Conservation (phyloP, 2,329 filamentous ascomycete species). For the Achaetomium macrosporum region DNA sequence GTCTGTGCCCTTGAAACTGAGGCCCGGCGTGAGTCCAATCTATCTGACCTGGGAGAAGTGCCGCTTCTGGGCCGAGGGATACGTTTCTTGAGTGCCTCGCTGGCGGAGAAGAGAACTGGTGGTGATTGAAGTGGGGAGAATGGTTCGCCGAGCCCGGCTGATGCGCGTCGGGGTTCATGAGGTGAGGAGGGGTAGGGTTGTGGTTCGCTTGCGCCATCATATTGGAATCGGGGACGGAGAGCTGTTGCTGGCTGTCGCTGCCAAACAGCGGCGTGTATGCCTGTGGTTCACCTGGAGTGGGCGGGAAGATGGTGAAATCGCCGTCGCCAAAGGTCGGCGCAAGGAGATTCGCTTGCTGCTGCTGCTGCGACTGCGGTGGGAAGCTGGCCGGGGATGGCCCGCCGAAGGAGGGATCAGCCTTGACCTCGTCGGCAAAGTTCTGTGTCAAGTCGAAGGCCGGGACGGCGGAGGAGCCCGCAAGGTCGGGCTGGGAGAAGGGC, state of each 20-base stretch:
- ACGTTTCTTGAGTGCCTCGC: slow-evolving; percentile 49
- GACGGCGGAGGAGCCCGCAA: slow-evolving; percentile 35
- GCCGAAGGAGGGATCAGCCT: slow-evolving; percentile 37
- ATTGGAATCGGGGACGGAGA: slow-evolving; percentile 43
- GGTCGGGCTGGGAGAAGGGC: slow-evolving; percentile 34
- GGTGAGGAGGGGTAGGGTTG: slow-evolving; percentile 51
- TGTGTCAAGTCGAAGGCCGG: slow-evolving; percentile 38
- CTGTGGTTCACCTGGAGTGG: slow-evolving; percentile 47
- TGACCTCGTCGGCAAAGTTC: slow-evolving; percentile 40
- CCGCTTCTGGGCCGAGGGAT: slow-evolving; percentile 53
- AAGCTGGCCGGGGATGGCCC: slow-evolving; percentile 40
- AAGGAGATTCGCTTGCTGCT: slow-evolving; percentile 36
- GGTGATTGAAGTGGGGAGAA: slow-evolving; percentile 52
- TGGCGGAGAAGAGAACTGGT: slow-evolving; percentile 48
- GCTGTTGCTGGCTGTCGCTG: slow-evolving; percentile 42
- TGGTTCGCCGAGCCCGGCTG: slow-evolving; percentile 46
- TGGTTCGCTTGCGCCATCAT: slow-evolving; percentile 53
- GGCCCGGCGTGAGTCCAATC: slow-evolving; percentile 46
- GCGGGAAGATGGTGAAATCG: slow-evolving; percentile 62
- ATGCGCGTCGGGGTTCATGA: slow-evolving; percentile 44
- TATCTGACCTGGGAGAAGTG: slow-evolving; percentile 48
- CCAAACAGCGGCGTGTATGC: slow-evolving; percentile 59
- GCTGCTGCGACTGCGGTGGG: slow-evolving; percentile 21
- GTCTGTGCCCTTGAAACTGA: slow-evolving; percentile 74
- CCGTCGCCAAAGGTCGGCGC: slow-evolving; percentile 46